phyloP scores from a whole-genome alignment of 1,139 yeast species.

The Yamadazyma jaroonii region DNA sequence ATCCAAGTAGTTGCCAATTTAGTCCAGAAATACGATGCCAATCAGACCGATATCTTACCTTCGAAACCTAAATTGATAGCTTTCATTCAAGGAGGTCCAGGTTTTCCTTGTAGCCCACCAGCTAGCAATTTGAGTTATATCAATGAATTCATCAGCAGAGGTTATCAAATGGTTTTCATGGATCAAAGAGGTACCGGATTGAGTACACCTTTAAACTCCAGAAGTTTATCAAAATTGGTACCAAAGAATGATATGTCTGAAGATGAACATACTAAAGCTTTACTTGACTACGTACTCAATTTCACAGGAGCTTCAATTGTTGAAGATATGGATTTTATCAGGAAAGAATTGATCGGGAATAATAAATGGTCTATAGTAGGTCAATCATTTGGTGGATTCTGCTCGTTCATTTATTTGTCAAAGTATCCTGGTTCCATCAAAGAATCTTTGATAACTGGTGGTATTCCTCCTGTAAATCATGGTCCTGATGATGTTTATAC shows the following conservation, averaged over 20 bases:
- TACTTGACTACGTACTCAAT: conserved; percentile 36
- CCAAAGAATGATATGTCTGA: conserved; percentile 17
- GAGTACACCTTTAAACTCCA: conserved; percentile 43
- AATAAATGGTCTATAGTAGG: conserved; percentile 52
- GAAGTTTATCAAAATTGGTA: conserved; percentile 20
- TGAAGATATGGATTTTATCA: conserved; percentile 46
- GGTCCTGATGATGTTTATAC: conserved; percentile 45
- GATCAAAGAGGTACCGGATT: conserved; percentile 64
- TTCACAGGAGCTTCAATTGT: conserved; percentile 55
- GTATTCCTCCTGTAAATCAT: conserved; percentile 50
- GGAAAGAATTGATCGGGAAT: conserved; percentile 32
- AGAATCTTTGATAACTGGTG: conserved; percentile 51
- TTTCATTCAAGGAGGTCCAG: conserved; percentile 61
- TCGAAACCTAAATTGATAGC: conserved; percentile 31
- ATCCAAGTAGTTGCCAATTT: conserved; percentile 34
- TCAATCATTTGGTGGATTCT: conserved; percentile 59
- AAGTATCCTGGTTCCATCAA: conserved; percentile 36
- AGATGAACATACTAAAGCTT: conserved; percentile 17
- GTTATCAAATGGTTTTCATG: conserved; percentile 45
- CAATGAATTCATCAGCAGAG: conserved; percentile 38
- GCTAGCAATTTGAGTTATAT: conserved; percentile 31
- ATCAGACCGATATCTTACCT: conserved; percentile 20
- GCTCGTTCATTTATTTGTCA: conserved; percentile 49
- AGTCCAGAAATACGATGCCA: conserved; percentile 28
- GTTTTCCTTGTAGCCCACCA: conserved; percentile 45